These are phyloP conservation scores for Exophiala oligosperma DNA, from an alignment of 2,329 filamentous ascomycete species.

Conservation along the genomic window DNA sequence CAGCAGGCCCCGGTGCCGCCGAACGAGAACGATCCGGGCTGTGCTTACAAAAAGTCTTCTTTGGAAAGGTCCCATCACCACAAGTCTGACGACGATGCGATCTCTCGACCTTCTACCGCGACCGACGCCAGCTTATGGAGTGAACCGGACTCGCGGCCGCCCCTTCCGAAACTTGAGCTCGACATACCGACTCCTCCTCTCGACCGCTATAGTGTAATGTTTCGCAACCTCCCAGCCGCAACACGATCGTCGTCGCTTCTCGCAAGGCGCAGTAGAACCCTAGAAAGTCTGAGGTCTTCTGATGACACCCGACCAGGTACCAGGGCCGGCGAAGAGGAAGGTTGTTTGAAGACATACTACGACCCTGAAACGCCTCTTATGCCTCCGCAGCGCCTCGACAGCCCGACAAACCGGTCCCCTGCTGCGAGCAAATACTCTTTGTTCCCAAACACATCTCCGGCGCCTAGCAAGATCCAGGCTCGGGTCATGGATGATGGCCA, in stretches of 20 bases:
- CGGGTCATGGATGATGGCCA: constrained; percentile 1
- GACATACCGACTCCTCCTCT: constrained; percentile 18
- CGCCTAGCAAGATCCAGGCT: constrained; percentile 11
- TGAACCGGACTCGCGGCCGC: constrained; percentile 8
- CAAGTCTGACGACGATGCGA: constrained; percentile 9
- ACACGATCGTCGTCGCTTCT: constrained; percentile 25
- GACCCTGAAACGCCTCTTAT: constrained; percentile 15
- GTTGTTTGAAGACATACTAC: not conserved
- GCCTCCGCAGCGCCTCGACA: constrained; percentile 19
- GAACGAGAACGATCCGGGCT: constrained; percentile 3
- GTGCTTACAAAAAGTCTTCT: not conserved
- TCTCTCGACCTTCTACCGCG: constrained; percentile 18
- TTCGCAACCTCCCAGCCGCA: constrained; percentile 17
- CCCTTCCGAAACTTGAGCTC: constrained; percentile 24
- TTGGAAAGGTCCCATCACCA: constrained; percentile 1
- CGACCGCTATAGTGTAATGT: constrained; percentile 20
- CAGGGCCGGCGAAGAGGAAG: constrained; percentile 4
- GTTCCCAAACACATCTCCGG: constrained; percentile 25
- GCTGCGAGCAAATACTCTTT: constrained; percentile 28
- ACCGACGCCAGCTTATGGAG: constrained; percentile 10
- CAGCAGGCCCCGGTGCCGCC: not conserved
- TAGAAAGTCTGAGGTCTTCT: constrained; percentile 21
- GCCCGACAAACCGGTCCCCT: constrained; percentile 16
- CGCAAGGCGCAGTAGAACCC: constrained; percentile 24
- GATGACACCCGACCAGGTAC: constrained; percentile 18